These are phyloP conservation scores for Colletotrichum acutatum DNA, from an alignment of 2,329 filamentous ascomycete species.

Conservation along the genomic window DNA sequence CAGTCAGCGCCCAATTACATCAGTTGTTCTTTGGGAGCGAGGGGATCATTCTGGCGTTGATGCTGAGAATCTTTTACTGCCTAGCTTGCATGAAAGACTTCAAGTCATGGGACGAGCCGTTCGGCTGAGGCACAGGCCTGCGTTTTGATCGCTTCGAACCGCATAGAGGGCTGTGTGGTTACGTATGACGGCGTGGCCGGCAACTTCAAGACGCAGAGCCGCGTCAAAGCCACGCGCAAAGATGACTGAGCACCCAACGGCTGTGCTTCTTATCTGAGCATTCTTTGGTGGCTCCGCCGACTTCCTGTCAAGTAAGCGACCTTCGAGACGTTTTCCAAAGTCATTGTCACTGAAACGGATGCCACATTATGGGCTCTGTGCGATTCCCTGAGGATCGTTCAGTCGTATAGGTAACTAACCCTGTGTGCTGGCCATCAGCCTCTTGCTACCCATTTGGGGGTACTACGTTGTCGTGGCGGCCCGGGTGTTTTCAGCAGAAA, in stretches of 20 bases:
- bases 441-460: background rate
- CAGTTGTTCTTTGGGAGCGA: background rate
- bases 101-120: constrained; percentile 28
- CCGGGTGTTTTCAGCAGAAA: background rate
- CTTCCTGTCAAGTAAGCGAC: background rate
- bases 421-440: background rate
- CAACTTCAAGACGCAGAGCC: background rate
- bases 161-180: constrained; percentile 16
- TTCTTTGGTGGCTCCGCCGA: background rate
- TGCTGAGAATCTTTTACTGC: background rate
- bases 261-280: background rate
- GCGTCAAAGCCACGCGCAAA: constrained; percentile 6
- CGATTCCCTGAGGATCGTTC: background rate
- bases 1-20: constrained; percentile 3
- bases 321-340: background rate
- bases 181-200: constrained; percentile 3
- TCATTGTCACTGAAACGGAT: background rate
- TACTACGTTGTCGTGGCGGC: background rate
- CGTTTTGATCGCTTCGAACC: constrained; percentile 10
- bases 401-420: background rate
- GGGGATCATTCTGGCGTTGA: background rate
- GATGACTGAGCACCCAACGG: constrained; percentile 23
- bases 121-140: constrained; percentile 13
- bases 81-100: background rate
- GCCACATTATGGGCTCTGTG: background rate